Evolutionary conservation across 257 asterid genomes (phyloP), one percentile per base, ranked within the genome.

Genomic region (Prunella vulgaris): DNA sequence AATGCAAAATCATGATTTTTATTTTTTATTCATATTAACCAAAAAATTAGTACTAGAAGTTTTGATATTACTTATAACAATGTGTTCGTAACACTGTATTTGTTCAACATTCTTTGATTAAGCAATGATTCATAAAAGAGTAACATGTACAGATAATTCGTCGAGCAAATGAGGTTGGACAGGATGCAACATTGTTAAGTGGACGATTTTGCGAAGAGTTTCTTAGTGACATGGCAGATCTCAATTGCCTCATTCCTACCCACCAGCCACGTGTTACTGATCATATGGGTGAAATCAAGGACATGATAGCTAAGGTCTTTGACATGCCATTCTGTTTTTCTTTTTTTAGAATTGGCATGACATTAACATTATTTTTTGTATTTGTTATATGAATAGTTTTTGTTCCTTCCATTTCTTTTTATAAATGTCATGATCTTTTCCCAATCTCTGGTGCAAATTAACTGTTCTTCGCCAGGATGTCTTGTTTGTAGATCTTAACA

Each of bases 221-320:
- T n/a, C n/a, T n/a, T n/a, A n/a, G n/a, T n/a, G n/a, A n/a, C n/a
- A n/a, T n/a, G n/a, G n/a, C n/a, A n/a, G n/a, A n/a, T n/a, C n/a
- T n/a, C n/a, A n/a, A n/a, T n/a, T n/a, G n/a, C n/a, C n/a, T n/a
- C n/a, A n/a, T n/a, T n/a, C n/a, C n/a, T n/a, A n/a, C n/a, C n/a
- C n/a, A n/a, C n/a, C n/a, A n/a, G n/a, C n/a, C n/a, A n/a, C n/a
- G n/a, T 32, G 96, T 87, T 62, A 87, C 90, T 67, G 75, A 61
- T 35, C 72, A 57, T 57, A 76, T 79, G 72, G 93, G 85, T 56
- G 86, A 89, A 56, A 86, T 90, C 46, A 84, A 83, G 83, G 86
- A 82, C 74, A 87, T 89, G 96, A 87, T 89, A 61, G 82, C 85
- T 49, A 69, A 92, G 96, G 98, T 92, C 67, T 27, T 22, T 75